Evolutionary conservation across 2,329 filamentous ascomycete genomes (phyloP), one percentile per base, ranked within the genome.

Genomic region (Fonsecaea pugnacius): DNA sequence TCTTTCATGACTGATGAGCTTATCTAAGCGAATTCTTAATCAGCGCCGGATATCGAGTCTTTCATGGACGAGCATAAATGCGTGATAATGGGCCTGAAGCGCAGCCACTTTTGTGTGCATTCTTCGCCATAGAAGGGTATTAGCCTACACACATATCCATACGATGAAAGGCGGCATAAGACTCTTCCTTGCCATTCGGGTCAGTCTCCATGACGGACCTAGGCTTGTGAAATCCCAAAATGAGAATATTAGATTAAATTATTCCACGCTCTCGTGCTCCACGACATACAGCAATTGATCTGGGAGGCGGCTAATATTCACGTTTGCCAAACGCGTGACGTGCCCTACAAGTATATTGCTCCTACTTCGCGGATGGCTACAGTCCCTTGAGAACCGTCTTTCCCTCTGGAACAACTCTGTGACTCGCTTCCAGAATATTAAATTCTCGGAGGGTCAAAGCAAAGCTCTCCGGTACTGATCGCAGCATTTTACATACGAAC

Each of bases 181-280:
- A n/a, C n/a, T 57, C 18, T 57, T 57, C 54, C 32, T 30, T 43
- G 38, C 54, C 33, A 33, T 40, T 57, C 48, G 27, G 50, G 50
- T 32, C 27, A 33, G 32, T 27, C 27, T 53, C 33, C 50, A 16
- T 27, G 50, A 53, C 50, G 33, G 50, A 53, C 32, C 50, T 33
- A 27, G 50, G 50, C 24, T 33, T 53, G 50, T 27, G 50, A 33
- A 27, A 53, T 27, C 33, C 27, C 50, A 27, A 27, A 53, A 18
- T 16, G 38, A 43, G 38, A 3, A 2, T 27, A 30, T 6, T 30
- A 30, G 6, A 6, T 30, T 30, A 4, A 43, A 43, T 18, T 43
- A n/a, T 16, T 43, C 38, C 38, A 21, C 16, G 38, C 38, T 21
- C 38, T 43, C 38, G 38, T 43, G 38, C 38, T 43, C 38, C 16